A percentile compares a stretch with the other conserved stretches of the same genome.
These are phyloP conservation scores for Cadophora sp. DNA, from an alignment of 2,329 filamentous ascomycete genomes.

Conservation along the genomic window DNA sequence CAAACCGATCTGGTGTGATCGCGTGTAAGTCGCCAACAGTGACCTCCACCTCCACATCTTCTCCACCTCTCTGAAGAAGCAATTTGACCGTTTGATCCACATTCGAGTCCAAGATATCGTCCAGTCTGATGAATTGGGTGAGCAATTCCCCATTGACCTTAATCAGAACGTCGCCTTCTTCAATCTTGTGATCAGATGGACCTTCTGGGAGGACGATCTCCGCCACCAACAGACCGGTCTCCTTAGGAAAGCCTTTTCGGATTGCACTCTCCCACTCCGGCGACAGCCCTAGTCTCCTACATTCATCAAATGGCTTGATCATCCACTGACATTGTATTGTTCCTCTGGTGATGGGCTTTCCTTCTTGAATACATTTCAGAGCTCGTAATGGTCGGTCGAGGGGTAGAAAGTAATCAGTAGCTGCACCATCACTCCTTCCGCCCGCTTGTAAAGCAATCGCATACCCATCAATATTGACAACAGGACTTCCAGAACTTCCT, in stretches of 20 bases:
- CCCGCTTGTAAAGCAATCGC: conserved; percentile 94
- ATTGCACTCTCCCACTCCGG: conserved; percentile 87
- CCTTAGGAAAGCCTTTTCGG: conserved; percentile 83
- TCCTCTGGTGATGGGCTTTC: conserved; percentile 79
- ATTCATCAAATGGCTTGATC: conserved; percentile 97
- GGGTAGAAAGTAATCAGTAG: conserved; percentile 96
- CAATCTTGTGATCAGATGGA: conserved; percentile 83
- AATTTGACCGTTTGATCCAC: conserved; percentile 82
- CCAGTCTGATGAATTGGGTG: conserved; percentile 89
- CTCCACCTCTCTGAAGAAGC: conserved; percentile 85
- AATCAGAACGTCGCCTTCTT: conserved; percentile 92
- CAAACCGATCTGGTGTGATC: conserved; percentile 95
- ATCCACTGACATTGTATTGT: conserved; percentile 99
- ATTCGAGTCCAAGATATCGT: conserved; percentile 88
- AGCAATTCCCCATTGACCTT: conserved; percentile 93
- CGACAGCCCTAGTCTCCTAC: conserved; percentile 83
- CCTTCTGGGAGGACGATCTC: conserved; percentile 94
- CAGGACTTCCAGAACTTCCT: conserved; percentile 96
- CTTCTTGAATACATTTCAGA: conserved; percentile 81
- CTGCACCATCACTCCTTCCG: conserved; percentile 90
- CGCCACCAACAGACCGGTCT: conserved; percentile 96
- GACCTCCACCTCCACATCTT: conserved; percentile 85
- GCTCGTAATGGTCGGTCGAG: conserved; percentile 89
- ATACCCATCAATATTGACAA: conserved; percentile 92
- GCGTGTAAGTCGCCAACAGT: conserved; percentile 87